Evolutionary conservation across 371 early-diverging fungal genomes (phyloP).

Genomic region (Circinella umbellata): DNA sequence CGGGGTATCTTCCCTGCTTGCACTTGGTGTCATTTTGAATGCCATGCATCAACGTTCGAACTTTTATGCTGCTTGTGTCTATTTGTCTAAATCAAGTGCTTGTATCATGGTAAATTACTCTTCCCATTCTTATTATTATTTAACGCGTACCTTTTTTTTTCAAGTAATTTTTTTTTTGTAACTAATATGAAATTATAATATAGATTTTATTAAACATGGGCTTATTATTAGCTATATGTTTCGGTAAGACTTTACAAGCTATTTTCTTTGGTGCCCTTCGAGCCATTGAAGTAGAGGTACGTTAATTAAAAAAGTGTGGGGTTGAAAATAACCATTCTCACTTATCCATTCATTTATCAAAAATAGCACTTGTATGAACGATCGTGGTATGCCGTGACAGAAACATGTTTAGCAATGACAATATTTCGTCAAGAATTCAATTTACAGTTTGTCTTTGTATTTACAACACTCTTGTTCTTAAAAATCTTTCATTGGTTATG

Average conservation of each 20-base stretch:
- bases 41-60: constrained; percentile 80
- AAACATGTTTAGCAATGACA: constrained; percentile 95
- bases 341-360: constrained; percentile 2
- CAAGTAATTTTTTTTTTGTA: too few relatives aligned
- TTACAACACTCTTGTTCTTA: constrained; percentile 83
- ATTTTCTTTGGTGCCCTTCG: constrained; percentile 92
- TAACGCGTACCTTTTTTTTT: not conserved
- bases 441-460: constrained; percentile 79
- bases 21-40: constrained; percentile 69
- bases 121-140: too few relatives aligned
- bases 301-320: not conserved
- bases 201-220: constrained; percentile 86
- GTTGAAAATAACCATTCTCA: not conserved
- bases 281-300: constrained; percentile 88
- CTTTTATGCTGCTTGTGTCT: constrained; percentile 90
- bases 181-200: not conserved
- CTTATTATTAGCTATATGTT: constrained; percentile 73
- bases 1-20: constrained; percentile 70
- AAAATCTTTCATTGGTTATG: constrained; percentile 97
- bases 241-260: constrained; percentile 76
- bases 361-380: constrained; percentile 90
- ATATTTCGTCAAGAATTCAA: constrained; percentile 95
- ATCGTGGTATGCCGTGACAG: constrained; percentile 96
- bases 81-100: constrained; percentile 85
- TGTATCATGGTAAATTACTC: constrained; percentile 75